Evolutionary conservation across 2,329 filamentous ascomycete genomes (phyloP).

Genomic region (Ceratocystis cacaofunesta): DNA sequence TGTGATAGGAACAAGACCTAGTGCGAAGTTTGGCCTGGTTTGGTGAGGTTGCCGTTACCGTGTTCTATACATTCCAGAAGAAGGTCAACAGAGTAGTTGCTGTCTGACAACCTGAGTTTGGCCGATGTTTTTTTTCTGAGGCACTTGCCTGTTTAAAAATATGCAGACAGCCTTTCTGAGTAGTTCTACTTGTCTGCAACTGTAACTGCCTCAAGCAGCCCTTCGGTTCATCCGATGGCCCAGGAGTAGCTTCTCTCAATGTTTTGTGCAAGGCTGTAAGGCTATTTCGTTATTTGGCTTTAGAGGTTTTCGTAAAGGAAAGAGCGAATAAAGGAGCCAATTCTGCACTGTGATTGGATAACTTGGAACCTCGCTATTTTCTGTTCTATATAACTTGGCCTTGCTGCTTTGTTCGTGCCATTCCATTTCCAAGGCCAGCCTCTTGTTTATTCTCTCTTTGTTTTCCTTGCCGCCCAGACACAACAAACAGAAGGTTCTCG

Average conservation of each 20-base stretch:
- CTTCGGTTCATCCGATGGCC: neutral
- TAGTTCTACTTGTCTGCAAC: neutral
- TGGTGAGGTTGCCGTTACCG: neutral
- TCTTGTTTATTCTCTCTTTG: neutral
- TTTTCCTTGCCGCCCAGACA: slow-evolving; percentile 1
- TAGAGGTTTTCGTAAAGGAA: neutral
- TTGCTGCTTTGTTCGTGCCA: neutral
- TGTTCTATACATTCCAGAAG: slow-evolving; percentile 1
- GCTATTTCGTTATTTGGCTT: neutral
- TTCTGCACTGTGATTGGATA: neutral
- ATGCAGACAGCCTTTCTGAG: neutral
- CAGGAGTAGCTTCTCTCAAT: neutral
- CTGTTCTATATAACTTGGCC: no score
- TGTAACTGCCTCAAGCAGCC: neutral
- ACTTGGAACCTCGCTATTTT: neutral
- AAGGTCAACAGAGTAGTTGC: neutral
- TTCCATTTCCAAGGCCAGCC: neutral
- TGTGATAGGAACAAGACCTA: neutral
- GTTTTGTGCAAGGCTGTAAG: neutral
- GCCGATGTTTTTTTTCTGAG: neutral
- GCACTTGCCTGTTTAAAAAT: neutral
- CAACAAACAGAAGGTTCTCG: neutral
- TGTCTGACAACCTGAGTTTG: neutral
- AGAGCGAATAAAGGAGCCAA: neutral
- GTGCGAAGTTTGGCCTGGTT: neutral